phyloP scores from a whole-genome alignment of 306 rosid genomes.

The Begonia fuchsioides region DNA sequence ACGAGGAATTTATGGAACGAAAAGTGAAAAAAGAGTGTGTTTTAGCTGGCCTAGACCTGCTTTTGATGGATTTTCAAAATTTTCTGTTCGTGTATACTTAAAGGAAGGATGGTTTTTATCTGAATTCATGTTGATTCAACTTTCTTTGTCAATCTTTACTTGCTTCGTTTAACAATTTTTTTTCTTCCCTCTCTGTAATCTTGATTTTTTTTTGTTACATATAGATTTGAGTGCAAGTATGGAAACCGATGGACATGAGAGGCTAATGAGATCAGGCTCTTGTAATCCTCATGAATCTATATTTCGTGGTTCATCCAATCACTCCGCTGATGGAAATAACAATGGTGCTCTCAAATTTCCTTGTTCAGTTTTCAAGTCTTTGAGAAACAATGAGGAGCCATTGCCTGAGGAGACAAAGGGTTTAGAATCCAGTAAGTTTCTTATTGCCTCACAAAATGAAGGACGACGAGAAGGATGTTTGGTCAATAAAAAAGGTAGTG shows the following conservation, averaged over 20 bases:
- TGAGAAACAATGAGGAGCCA: slow-evolving; percentile 19
- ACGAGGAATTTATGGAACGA: too few relatives aligned
- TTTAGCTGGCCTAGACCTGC: too few relatives aligned
- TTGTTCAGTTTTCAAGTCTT: slow-evolving; percentile 14
- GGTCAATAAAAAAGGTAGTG: slow-evolving; percentile 19
- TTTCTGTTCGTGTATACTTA: too few relatives aligned
- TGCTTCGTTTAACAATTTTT: too few relatives aligned
- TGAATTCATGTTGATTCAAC: too few relatives aligned
- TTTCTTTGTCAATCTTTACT: too few relatives aligned
- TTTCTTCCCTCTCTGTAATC: not conserved
- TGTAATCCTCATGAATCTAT: slow-evolving; percentile 19
- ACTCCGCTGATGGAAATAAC: slow-evolving; percentile 14
- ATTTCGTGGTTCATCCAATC: slow-evolving; percentile 11
- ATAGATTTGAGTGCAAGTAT: slow-evolving; percentile 35
- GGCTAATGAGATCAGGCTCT: slow-evolving; percentile 23
- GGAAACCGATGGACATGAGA: slow-evolving; percentile 25
- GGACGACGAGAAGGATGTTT: slow-evolving; percentile 20
- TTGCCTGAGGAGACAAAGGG: slow-evolving; percentile 14
- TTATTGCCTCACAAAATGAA: slow-evolving; percentile 18
- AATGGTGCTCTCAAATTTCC: slow-evolving; percentile 11
- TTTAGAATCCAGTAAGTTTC: slow-evolving; percentile 17
- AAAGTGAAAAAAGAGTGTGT: too few relatives aligned
- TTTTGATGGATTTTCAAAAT: too few relatives aligned
- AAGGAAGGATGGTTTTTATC: too few relatives aligned
- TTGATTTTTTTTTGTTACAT: slow-evolving; percentile 19